Percentiles rank a stretch among this genome's conserved stretches.
These are phyloP conservation scores for Zalaria sp. DNA, from an alignment of 2,329 filamentous ascomycete species.

Conservation along the genomic window DNA sequence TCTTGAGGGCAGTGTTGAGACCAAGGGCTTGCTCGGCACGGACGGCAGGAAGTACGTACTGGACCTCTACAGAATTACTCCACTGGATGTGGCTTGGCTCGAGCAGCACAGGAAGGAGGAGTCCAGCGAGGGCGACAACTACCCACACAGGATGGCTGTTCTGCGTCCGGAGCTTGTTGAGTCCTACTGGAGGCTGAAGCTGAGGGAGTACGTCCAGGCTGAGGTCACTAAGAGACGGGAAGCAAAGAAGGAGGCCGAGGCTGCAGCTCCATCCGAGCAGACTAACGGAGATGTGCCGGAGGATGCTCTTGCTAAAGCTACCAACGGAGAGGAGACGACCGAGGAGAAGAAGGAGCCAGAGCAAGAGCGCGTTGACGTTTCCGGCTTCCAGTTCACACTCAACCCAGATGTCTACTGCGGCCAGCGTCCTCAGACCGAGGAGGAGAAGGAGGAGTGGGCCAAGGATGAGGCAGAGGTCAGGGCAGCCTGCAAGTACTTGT, in stretches of 20 bases:
- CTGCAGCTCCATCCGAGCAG: slow-evolving; percentile 14
- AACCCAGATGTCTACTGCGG: slow-evolving; percentile 96
- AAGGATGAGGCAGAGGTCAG: slow-evolving; percentile 82
- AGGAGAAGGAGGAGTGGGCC: slow-evolving; percentile 71
- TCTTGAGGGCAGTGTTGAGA: slow-evolving; percentile 90
- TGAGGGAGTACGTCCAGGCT: slow-evolving; percentile 74
- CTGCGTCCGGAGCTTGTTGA: slow-evolving; percentile 84
- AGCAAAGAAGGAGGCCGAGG: slow-evolving; percentile 18
- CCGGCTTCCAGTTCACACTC: slow-evolving; percentile 72
- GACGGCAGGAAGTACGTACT: slow-evolving; percentile 96
- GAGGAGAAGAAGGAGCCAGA: slow-evolving; percentile 19
- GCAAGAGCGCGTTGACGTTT: slow-evolving; percentile 67
- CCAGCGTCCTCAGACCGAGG: slow-evolving; percentile 76
- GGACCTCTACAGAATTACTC: slow-evolving; percentile 88
- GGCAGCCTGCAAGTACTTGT: slow-evolving; percentile 66
- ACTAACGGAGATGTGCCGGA: slow-evolving; percentile 17
- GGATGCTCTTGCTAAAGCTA: slow-evolving; percentile 5
- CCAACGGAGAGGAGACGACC: slow-evolving; percentile 12
- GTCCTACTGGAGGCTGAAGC: slow-evolving; percentile 66
- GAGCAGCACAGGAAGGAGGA: slow-evolving; percentile 50
- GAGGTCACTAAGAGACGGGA: slow-evolving; percentile 54
- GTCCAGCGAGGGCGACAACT: slow-evolving; percentile 38
- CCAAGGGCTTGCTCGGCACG: slow-evolving; percentile 91
- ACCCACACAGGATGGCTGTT: slow-evolving; percentile 94
- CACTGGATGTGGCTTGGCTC: slow-evolving; percentile 80